Percentiles rank a stretch among this genome's conserved stretches.
Evolutionary conservation across 2,329 filamentous ascomycete genomes (phyloP).

Genomic region (Thelonectria olida): DNA sequence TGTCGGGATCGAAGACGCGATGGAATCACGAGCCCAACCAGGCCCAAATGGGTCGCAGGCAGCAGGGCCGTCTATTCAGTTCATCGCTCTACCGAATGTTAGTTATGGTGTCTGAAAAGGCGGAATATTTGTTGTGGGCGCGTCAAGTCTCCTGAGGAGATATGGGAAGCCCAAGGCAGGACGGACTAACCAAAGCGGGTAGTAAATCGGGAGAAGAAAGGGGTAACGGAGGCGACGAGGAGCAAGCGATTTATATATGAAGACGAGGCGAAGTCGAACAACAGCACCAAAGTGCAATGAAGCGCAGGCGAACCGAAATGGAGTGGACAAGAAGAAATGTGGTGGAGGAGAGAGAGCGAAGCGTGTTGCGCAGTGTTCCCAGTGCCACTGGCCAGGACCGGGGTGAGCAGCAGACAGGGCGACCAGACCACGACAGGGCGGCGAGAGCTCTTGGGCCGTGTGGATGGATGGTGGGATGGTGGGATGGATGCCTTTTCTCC

Average conservation of each 20-base stretch:
- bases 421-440: constrained; percentile 30
- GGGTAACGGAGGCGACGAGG: constrained; percentile 4
- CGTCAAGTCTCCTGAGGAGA: constrained; percentile 24
- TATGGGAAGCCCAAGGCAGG: constrained; percentile 19
- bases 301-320: constrained; percentile 36
- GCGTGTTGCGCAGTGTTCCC: constrained; percentile 30
- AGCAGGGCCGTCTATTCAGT: constrained; percentile 43
- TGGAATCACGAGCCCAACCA: constrained; percentile 43
- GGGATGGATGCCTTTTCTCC: constrained; percentile 22
- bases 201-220: constrained; percentile 8
- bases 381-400: constrained; percentile 29
- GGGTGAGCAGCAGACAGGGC: constrained; percentile 26
- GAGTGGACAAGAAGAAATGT: constrained; percentile 37
- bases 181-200: constrained; percentile 35
- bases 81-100: constrained; percentile 44
- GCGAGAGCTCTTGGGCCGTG: constrained; percentile 16
- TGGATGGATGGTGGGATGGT: constrained; percentile 11
- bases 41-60: constrained; percentile 48
- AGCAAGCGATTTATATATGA: constrained; percentile 36
- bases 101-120: constrained; percentile 21
- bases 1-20: constrained; percentile 27
- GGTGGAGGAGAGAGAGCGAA: constrained; percentile 17
- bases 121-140: constrained; percentile 13
- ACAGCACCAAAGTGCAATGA: constrained; percentile 10
- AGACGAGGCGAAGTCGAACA: constrained; percentile 13